A percentile compares a stretch with the other conserved stretches of the same genome.
Conservation (phyloP, 345 rosid genomes). For the Lagerstroemia speciosa region DNA sequence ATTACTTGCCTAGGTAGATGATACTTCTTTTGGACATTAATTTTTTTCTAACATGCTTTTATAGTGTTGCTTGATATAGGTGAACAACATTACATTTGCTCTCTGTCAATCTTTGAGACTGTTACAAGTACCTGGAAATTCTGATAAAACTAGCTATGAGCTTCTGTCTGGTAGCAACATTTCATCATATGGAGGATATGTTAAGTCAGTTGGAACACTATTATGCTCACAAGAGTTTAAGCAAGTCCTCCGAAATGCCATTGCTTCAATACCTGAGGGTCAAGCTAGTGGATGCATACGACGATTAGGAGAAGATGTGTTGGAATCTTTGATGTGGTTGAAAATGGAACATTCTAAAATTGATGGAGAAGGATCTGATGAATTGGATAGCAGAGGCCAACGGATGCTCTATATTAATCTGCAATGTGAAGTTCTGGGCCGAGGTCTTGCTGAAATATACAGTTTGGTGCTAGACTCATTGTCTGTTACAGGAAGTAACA, state of each 20-base stretch:
- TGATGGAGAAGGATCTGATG: slow-evolving; percentile 16
- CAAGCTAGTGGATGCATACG: slow-evolving; percentile 64
- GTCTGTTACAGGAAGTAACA: slow-evolving; percentile 59
- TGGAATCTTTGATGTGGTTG: slow-evolving; percentile 63
- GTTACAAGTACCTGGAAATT: slow-evolving; percentile 18
- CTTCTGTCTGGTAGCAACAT: slow-evolving; percentile 11
- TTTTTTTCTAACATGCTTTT: slow-evolving; percentile 2
- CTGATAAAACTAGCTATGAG: slow-evolving; percentile 16
- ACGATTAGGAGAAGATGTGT: slow-evolving; percentile 49
- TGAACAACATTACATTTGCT: slow-evolving; percentile 46
- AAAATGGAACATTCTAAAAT: slow-evolving; percentile 23
- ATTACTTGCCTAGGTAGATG: background rate
- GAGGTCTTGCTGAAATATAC: slow-evolving; percentile 63
- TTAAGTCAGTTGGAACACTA: slow-evolving; percentile 40
- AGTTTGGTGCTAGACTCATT: slow-evolving; percentile 55
- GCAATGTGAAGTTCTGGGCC: slow-evolving; percentile 54
- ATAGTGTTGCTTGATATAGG: slow-evolving; percentile 41
- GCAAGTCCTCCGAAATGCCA: slow-evolving; percentile 43
- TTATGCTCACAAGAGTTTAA: slow-evolving; percentile 45
- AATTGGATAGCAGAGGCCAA: slow-evolving; percentile 11
- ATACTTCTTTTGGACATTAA: background rate
- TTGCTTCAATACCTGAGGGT: slow-evolving; percentile 76
- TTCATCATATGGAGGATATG: slow-evolving; percentile 25
- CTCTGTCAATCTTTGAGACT: slow-evolving; percentile 71
- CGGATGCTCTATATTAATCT: slow-evolving; percentile 22